Conservation (phyloP, 2,329 filamentous ascomycete genomes). For the Pestalotiopsis sp. region DNA sequence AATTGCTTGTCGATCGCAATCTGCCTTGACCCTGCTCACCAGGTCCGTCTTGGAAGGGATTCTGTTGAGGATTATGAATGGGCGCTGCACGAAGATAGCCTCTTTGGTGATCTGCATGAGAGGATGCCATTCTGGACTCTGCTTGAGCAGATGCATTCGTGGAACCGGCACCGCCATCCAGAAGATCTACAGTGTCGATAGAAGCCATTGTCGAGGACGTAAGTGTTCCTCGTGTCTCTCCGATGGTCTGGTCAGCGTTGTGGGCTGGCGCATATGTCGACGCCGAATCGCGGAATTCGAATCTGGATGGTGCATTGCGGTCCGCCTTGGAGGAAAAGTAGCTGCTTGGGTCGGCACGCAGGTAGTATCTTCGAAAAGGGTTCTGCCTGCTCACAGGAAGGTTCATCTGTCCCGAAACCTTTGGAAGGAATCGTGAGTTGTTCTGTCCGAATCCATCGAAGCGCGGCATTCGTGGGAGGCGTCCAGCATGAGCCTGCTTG, state of each 20-base stretch:
- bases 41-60: neutral
- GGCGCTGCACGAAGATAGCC: neutral
- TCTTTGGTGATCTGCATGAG: neutral
- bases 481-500: constrained; percentile 19
- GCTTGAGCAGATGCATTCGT: neutral
- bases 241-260: constrained; percentile 17
- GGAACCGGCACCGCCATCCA: neutral
- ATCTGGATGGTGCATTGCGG: constrained; percentile 23
- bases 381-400: constrained; percentile 16
- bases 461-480: constrained; percentile 6
- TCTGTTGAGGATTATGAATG: neutral
- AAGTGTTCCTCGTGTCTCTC: neutral
- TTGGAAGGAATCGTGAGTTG: constrained; percentile 17
- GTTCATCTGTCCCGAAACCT: constrained; percentile 3
- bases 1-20: neutral
- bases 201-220: constrained; percentile 1
- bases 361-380: constrained; percentile 19
- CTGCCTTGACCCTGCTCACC: neutral
- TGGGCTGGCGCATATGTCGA: constrained; percentile 24
- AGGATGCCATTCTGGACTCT: neutral
- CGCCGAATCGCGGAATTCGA: constrained; percentile 32
- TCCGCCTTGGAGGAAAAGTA: constrained; percentile 22
- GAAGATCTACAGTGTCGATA: neutral
- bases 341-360: constrained; percentile 12
- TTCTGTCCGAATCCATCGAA: constrained; percentile 21